Conservation (phyloP, 495 filamentous ascomycete genomes). For the Hypoxylon intermedium region DNA sequence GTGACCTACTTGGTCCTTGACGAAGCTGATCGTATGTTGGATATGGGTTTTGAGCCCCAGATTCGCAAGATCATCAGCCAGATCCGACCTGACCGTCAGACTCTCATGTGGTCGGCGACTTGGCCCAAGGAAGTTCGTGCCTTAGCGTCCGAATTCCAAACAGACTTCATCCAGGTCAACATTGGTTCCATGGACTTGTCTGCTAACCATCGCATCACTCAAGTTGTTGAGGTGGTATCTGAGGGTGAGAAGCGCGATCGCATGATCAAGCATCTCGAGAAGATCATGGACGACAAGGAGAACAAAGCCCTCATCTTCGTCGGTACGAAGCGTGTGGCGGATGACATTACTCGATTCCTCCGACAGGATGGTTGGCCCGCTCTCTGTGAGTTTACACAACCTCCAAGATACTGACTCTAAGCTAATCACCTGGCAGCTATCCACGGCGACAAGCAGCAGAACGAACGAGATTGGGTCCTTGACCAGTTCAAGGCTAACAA, state of each 20-base stretch:
- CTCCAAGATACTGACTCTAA: background rate
- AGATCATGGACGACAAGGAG: slow-evolving; percentile 93
- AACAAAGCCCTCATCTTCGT: slow-evolving; percentile 97
- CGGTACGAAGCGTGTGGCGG: slow-evolving; percentile 96
- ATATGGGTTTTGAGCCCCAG: slow-evolving; percentile 90
- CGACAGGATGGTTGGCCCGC: slow-evolving; percentile 99
- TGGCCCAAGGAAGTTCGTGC: slow-evolving; percentile 99
- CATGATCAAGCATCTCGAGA: slow-evolving; percentile 97
- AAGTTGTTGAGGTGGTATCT: slow-evolving; percentile 93
- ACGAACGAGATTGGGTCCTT: slow-evolving; percentile 99
- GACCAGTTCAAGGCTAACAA: slow-evolving; percentile 99
- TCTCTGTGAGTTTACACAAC: slow-evolving; percentile 73
- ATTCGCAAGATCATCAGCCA: slow-evolving; percentile 96
- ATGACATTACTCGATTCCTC: slow-evolving; percentile 98
- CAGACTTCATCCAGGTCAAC: slow-evolving; percentile 98
- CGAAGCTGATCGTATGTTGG: slow-evolving; percentile 88
- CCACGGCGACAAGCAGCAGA: slow-evolving; percentile 99
- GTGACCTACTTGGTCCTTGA: slow-evolving; percentile 94
- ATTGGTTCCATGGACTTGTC: slow-evolving; percentile 96
- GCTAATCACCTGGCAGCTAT: slow-evolving; percentile 74
- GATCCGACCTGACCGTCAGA: slow-evolving; percentile 98
- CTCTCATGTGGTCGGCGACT: slow-evolving; percentile 99
- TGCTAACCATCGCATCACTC: slow-evolving; percentile 97
- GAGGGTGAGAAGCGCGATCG: slow-evolving; percentile 97
- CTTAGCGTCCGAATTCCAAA: slow-evolving; percentile 92